Base-by-base conservation (phyloP, 2,329 filamentous ascomycete species). In the Allantophomopsis lycopodina region DNA sequence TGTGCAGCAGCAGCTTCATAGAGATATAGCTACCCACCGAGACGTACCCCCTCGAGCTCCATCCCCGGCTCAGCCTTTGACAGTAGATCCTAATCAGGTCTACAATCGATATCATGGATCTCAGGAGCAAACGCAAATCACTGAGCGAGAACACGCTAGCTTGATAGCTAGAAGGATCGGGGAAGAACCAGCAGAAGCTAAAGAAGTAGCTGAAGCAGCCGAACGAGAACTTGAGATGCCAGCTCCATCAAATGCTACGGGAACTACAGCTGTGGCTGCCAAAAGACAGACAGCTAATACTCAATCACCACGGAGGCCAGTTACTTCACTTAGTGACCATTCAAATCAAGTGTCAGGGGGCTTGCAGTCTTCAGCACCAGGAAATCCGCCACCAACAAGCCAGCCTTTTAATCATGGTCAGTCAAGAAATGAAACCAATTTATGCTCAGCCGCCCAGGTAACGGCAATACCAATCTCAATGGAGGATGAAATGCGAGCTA, bases 21-120 rank as follows among this genome's bases (percentile, higher is more conserved):
- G 23, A 28, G 11, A 35, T 8, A 38, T 14, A 34, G 17, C 13
- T 7, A 21, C 8, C 16, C 16, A 13, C 12, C 40, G 35, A 32
- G 23, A 21, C 18, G 7, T 28, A 8, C 23, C 23, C 10, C 36
- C 35, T 21, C 31, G 28, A 30, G 15, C 14, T n/a, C 28, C 31
- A 36, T 35, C 37, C 3, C 17, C 37, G 13, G 28, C 20, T 21
- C 16, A 18, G 31, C 37, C 32, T 20, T 40, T 33, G 20, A 43
- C 38, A 15, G 41, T 40, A 21, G 41, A 43, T 20, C 38, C 41
- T 11, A 43, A 30, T n/a, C 38, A 40, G 17, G 38, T 43, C 16
- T 41, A 43, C 34, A 37, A 41, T 37, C 20, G 28, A 15, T 41
- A 43, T 21, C 41, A 43, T 14, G 41, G 41, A 23, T 42, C 36